Base-by-base conservation (phyloP, 257 asterid genomes). In the Misopates orontium region DNA sequence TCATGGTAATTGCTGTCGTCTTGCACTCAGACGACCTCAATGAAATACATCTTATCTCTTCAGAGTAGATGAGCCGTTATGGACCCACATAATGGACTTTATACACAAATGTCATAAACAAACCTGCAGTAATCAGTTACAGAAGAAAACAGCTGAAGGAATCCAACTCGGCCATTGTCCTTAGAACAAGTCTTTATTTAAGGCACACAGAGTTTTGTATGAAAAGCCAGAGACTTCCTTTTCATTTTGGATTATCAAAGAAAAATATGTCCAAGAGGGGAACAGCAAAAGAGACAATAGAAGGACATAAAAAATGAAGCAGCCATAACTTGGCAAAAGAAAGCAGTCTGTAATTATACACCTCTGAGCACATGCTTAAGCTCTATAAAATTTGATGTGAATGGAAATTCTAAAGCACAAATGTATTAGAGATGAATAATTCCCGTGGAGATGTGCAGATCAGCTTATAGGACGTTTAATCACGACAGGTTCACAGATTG, bases 241-340 rank as follows among this genome's bases (percentile, higher is more conserved):
- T 63, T 66, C 16, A 36, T 17, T 36, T 19, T 60, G 42, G 62
- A 32, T 25, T 17, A 32, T 14, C 19, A 49, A 48, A 48, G 14
- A 9, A 19, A 48, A 48, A 9, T 48, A 48, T 19, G 19, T 22
- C 44, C 28, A 28, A 41, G 48, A 28, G 23, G 11, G 42, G 42
- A 36, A 36, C 42, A 36, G 42, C 8, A 36, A 36, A 36, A 36
- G 42, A 36, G 10, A 36, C 11, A 36, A 36, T 36, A 8, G 42
- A n/a, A 5, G 45, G 45, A 57, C 36, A 17, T 41, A 47, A 63
- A 28, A 48, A 52, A 18, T 25, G 39, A 41, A 56, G 23, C n/a
- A 55, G 51, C 45, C 8, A 56, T 19, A 44, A 41, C 68, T 40
- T 61, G 52, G 31, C 61, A 44, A 44, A 20, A 17, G 56, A 32